Percentiles rank a stretch among this genome's conserved stretches.
These are phyloP conservation scores for Tylopilus felleus DNA, from an alignment of 768 basidiomycete species.

Conservation along the genomic window DNA sequence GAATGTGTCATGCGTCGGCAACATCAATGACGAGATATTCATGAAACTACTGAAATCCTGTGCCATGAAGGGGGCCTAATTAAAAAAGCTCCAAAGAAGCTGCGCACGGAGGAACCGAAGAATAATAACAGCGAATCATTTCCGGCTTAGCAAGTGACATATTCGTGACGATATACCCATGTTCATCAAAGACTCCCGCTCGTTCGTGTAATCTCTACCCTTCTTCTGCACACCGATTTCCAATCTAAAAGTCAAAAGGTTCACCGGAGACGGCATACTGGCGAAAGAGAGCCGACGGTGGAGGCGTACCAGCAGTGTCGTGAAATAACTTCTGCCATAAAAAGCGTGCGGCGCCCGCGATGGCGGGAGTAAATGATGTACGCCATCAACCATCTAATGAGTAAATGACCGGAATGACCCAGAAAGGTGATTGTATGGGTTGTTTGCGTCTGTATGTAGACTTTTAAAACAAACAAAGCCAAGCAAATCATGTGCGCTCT, in stretches of 20 bases:
- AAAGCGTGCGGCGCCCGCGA: not conserved
- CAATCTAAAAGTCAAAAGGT: not conserved
- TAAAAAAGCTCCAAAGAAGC: not conserved
- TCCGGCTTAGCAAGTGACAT: not conserved
- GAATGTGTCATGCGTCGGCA: constrained; percentile 1
- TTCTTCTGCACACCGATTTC: not conserved
- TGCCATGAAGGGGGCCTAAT: constrained; percentile 2
- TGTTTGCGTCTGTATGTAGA: constrained; percentile 19
- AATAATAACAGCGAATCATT: not conserved
- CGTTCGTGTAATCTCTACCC: not conserved
- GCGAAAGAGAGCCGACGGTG: not conserved
- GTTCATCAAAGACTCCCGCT: too few relatives aligned
- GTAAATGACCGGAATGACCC: too few relatives aligned
- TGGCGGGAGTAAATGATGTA: not conserved
- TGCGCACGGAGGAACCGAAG: not conserved
- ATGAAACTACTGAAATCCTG: too few relatives aligned
- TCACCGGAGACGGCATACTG: constrained; percentile 1
- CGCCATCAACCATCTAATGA: too few relatives aligned
- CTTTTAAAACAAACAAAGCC: constrained; percentile 18
- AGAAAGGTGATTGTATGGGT: too few relatives aligned
- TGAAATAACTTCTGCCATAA: not conserved
- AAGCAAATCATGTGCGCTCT: constrained; percentile 1
- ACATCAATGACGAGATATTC: too few relatives aligned
- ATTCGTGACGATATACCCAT: not conserved
- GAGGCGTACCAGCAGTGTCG: not conserved